Evolutionary conservation across 2,329 filamentous ascomycete genomes (phyloP).

Genomic region (Colletotrichum agaves): DNA sequence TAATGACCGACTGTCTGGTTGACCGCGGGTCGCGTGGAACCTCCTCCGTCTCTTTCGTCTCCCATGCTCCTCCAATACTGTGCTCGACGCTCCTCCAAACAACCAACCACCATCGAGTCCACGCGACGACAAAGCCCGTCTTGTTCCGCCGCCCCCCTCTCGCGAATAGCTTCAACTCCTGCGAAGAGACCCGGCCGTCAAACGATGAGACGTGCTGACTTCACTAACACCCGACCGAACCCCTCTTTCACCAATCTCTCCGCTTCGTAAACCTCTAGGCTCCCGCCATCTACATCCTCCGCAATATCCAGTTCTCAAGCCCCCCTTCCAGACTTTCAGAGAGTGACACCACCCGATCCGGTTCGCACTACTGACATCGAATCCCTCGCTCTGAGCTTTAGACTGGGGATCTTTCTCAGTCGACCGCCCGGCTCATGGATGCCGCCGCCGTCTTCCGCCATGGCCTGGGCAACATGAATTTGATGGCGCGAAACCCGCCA

Average conservation of each 20-base stretch:
- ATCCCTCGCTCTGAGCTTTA: neutral
- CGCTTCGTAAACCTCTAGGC: slow-evolving; percentile 10
- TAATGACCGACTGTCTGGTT: no score
- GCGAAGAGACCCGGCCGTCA: neutral
- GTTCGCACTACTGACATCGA: neutral
- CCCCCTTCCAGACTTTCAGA: neutral
- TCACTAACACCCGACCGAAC: slow-evolving; percentile 6
- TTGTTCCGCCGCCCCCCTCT: slow-evolving; percentile 2
- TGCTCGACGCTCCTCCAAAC: neutral
- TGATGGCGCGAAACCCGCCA: slow-evolving; percentile 38
- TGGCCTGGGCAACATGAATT: slow-evolving; percentile 49
- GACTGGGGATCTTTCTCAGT: slow-evolving; percentile 31
- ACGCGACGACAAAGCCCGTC: slow-evolving; percentile 31
- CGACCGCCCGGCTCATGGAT: slow-evolving; percentile 60
- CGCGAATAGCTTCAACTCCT: slow-evolving; percentile 25
- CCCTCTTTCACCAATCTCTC: slow-evolving; percentile 10
- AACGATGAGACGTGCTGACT: slow-evolving; percentile 28
- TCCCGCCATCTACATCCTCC: neutral
- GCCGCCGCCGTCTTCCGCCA: slow-evolving; percentile 69
- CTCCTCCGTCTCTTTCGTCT: slow-evolving; percentile 19
- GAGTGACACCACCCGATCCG: neutral
- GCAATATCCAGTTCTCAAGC: neutral
- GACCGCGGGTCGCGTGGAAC: slow-evolving; percentile 22
- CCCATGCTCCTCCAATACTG: neutral
- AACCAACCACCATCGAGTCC: slow-evolving; percentile 23